Conservation (phyloP, 1,284 basidiomycete species). For the Kwoniella shivajii region DNA sequence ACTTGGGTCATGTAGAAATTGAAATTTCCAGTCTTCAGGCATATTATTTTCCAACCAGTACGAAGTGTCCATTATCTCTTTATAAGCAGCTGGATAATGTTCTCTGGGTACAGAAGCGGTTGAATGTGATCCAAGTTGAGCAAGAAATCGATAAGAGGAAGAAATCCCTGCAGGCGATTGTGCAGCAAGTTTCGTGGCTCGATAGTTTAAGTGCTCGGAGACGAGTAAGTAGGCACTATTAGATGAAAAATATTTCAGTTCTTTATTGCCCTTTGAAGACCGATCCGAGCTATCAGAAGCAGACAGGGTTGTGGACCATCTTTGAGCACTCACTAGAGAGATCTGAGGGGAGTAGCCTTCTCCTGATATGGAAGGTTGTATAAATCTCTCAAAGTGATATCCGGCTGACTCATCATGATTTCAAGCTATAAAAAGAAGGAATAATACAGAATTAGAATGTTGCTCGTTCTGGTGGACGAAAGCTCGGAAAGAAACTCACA, state of each 20-base stretch:
- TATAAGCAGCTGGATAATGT: constrained; percentile 24
- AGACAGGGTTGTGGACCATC: too few species aligned
- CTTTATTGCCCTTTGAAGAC: too few species aligned
- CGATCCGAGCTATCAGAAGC: too few species aligned
- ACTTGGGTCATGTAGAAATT: not conserved
- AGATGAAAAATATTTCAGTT: too few species aligned
- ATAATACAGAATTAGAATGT: too few species aligned
- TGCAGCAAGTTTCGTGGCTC: constrained; percentile 9
- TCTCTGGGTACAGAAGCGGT: not conserved
- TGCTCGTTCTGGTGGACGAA: not conserved
- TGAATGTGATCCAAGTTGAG: not conserved
- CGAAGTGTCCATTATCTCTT: constrained; percentile 21
- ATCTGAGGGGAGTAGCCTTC: not conserved
- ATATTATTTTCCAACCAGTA: constrained; percentile 15
- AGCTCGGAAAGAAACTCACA: constrained; percentile 18
- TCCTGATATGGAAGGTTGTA: constrained; percentile 16
- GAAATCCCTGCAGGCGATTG: constrained; percentile 4
- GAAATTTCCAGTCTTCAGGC: constrained; percentile 11
- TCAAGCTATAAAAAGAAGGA: too few species aligned
- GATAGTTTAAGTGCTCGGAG: constrained; percentile 8
- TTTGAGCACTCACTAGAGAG: constrained; percentile 8
- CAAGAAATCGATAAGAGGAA: constrained; percentile 8
- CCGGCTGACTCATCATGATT: constrained; percentile 12
- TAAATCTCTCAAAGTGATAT: constrained; percentile 19
- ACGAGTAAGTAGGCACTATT: not conserved